Evolutionary conservation across 2,329 filamentous ascomycete genomes (phyloP).

Genomic region (Verticillium dahliae): DNA sequence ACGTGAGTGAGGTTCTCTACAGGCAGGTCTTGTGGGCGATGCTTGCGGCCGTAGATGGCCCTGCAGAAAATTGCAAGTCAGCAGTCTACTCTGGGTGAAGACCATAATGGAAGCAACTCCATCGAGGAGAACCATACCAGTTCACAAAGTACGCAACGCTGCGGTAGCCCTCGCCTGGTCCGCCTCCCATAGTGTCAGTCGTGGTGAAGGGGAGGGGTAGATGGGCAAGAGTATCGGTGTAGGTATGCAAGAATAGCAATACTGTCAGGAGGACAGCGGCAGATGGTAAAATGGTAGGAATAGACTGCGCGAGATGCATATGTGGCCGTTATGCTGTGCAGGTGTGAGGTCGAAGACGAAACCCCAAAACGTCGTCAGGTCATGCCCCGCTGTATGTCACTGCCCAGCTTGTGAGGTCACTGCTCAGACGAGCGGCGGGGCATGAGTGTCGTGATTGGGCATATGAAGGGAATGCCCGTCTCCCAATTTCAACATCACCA

Average conservation of each 20-base stretch:
- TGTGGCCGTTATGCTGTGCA: background rate
- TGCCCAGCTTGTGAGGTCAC: background rate
- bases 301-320: slow-evolving; percentile 9
- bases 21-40: slow-evolving; percentile 79
- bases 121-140: slow-evolving; percentile 35
- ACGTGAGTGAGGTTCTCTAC: slow-evolving; percentile 79
- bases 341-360: background rate
- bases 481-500: background rate
- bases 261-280: slow-evolving; percentile 13
- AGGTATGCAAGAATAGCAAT: slow-evolving; percentile 12
- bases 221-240: slow-evolving; percentile 10
- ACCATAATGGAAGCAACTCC: background rate
- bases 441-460: background rate
- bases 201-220: slow-evolving; percentile 1
- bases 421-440: background rate
- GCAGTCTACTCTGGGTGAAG: slow-evolving; percentile 2
- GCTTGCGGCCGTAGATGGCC: slow-evolving; percentile 83
- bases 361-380: background rate
- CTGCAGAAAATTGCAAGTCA: slow-evolving; percentile 16
- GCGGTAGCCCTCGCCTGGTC: slow-evolving; percentile 45
- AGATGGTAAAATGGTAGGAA: slow-evolving; percentile 9
- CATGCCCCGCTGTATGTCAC: background rate
- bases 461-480: background rate
- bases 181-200: slow-evolving; percentile 32
- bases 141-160: slow-evolving; percentile 70